Percentiles rank a stretch among this genome's conserved stretches.
phyloP scores from a whole-genome alignment of 345 rosid species.

The Turritis glabra region DNA sequence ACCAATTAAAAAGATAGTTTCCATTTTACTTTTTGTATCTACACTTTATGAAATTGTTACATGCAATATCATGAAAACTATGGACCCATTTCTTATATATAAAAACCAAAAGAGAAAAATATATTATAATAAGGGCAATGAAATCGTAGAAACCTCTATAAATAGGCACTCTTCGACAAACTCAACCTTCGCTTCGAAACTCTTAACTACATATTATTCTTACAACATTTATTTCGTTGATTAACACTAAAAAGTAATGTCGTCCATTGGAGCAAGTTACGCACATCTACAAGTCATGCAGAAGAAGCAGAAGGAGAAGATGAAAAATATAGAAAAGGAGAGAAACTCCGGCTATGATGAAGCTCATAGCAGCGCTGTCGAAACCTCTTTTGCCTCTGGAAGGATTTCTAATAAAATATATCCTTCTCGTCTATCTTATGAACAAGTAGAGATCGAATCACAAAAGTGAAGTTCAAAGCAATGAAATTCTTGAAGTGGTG shows the following conservation, averaged over 20 bases:
- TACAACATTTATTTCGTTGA: background rate
- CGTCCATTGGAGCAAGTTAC: conserved; percentile 39
- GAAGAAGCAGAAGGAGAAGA: conserved; percentile 35
- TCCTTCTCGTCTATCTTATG: conserved; percentile 17
- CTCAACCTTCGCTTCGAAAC: conserved; percentile 25
- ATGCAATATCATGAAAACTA: conserved; percentile 23
- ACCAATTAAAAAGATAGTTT: too few relatives aligned
- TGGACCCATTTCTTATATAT: background rate
- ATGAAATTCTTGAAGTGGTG: background rate
- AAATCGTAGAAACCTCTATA: conserved; percentile 16
- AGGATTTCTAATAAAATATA: conserved; percentile 12
- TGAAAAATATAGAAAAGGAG: conserved; percentile 9
- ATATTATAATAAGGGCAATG: conserved; percentile 1
- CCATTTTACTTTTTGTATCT: background rate
- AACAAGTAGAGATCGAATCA: conserved; percentile 13
- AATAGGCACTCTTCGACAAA: conserved; percentile 21
- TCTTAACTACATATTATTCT: background rate
- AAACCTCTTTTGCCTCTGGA: conserved; percentile 19
- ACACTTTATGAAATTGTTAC: conserved; percentile 18
- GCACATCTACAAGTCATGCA: conserved; percentile 33
- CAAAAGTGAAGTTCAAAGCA: background rate
- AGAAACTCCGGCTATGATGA: conserved; percentile 4
- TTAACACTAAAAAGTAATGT: conserved; percentile 1
- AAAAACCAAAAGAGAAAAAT: background rate
- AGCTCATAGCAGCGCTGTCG: background rate